phyloP scores from a whole-genome alignment of 257 asterid genomes.

The Salvia splendens region DNA sequence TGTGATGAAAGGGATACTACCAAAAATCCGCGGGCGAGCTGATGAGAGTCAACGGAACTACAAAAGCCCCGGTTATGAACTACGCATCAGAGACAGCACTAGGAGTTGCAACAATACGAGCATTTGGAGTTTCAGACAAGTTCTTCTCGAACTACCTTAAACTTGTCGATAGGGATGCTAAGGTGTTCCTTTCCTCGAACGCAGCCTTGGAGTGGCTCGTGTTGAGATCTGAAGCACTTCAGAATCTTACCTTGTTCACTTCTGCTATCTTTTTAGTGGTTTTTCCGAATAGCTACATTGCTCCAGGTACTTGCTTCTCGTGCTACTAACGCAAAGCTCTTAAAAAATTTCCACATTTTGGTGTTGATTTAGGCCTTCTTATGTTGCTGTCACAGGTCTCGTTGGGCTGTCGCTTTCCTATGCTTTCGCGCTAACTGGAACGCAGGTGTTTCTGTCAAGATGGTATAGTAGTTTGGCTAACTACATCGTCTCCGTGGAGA shows the following conservation, averaged over 20 bases:
- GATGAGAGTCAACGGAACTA: constrained; percentile 79
- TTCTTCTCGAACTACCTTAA: constrained; percentile 62
- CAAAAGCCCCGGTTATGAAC: constrained; percentile 83
- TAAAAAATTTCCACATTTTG: neutral
- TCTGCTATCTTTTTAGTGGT: constrained; percentile 57
- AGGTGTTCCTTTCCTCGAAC: constrained; percentile 59
- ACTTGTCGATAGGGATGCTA: constrained; percentile 69
- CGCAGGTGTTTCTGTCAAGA: constrained; percentile 60
- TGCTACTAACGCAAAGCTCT: neutral
- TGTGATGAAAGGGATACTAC: constrained; percentile 57
- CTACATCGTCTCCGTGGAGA: constrained; percentile 65
- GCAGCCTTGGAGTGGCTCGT: constrained; percentile 75
- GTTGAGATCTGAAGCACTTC: constrained; percentile 70
- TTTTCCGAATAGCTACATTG: constrained; percentile 47
- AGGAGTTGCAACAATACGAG: constrained; percentile 70
- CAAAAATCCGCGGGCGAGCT: constrained; percentile 76
- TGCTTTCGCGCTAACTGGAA: constrained; percentile 56
- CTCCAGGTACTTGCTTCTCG: constrained; percentile 51
- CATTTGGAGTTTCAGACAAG: constrained; percentile 50
- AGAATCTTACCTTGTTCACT: constrained; percentile 61
- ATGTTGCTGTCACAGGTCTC: constrained; percentile 48
- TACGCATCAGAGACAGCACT: constrained; percentile 77
- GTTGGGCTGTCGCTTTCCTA: constrained; percentile 80
- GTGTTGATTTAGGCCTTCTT: neutral
- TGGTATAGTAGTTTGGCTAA: constrained; percentile 69